Conservation (phyloP, 352 stramenopile genomes). For the Pythium insidiosum region DNA sequence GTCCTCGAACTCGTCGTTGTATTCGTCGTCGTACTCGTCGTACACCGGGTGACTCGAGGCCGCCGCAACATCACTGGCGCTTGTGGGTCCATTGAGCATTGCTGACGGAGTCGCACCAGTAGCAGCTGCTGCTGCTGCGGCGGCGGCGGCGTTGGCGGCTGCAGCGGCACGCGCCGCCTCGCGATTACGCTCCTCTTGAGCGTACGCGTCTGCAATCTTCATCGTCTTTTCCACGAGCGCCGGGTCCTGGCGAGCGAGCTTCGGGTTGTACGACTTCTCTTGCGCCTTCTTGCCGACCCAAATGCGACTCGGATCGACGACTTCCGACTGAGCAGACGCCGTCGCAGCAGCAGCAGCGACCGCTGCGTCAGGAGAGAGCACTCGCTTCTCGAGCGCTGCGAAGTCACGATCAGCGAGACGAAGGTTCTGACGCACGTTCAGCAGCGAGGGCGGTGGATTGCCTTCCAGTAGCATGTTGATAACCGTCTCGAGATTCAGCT, state of each 20-base stretch:
- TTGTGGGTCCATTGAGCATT: too few species aligned
- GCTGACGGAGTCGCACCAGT: background rate
- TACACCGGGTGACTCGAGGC: constrained; percentile 1
- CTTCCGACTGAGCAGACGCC: constrained; percentile 5
- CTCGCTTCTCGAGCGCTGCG: constrained; percentile 4
- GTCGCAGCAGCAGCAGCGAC: too few species aligned
- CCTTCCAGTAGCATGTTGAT: constrained; percentile 30
- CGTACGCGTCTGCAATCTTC: constrained; percentile 24
- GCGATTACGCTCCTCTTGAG: constrained; percentile 13
- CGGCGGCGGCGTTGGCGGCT: too few species aligned
- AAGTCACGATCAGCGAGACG: constrained; percentile 13
- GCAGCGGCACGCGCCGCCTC: constrained; percentile 4
- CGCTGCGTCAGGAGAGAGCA: too few species aligned
- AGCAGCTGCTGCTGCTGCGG: background rate
- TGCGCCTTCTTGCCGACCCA: constrained; percentile 28
- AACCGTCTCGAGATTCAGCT: constrained; percentile 24
- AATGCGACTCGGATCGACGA: constrained; percentile 18
- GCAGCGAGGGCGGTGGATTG: constrained; percentile 13
- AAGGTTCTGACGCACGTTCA: constrained; percentile 7
- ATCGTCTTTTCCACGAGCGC: constrained; percentile 23
- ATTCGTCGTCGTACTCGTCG: constrained; percentile 59
- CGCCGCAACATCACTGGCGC: background rate
- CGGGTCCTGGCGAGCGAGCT: constrained; percentile 19
- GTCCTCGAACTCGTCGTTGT: constrained; percentile 83
- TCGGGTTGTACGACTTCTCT: constrained; percentile 26